Conservation (phyloP, 805 yeast species). For the Priceomyces haplophilus region DNA sequence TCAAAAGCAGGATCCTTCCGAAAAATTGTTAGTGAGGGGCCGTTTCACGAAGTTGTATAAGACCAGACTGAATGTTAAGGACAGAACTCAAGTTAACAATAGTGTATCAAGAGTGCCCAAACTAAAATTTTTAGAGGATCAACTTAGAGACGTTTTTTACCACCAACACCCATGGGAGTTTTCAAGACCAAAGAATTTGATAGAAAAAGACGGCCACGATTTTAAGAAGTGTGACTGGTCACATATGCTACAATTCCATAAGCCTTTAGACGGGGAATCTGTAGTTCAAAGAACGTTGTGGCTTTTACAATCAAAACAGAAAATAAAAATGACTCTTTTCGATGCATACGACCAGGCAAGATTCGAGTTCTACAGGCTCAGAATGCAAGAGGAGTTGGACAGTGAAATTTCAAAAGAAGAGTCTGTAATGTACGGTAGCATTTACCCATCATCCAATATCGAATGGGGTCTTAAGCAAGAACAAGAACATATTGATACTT, state of each 20-base stretch:
- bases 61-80: conserved; percentile 45
- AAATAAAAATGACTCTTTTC: conserved; percentile 31
- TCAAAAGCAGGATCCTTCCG: conserved; percentile 29
- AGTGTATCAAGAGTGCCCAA: conserved; percentile 49
- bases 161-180: conserved; percentile 98
- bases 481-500: conserved; percentile 63
- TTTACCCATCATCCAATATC: conserved; percentile 57
- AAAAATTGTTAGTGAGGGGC: conserved; percentile 17
- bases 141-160: conserved; percentile 75
- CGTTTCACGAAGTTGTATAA: conserved; percentile 28
- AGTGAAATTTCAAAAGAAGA: conserved; percentile 75
- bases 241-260: conserved; percentile 63
- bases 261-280: conserved; percentile 81
- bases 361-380: conserved; percentile 79
- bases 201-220: conserved; percentile 72
- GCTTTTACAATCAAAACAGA: conserved; percentile 26
- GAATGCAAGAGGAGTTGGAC: conserved; percentile 82
- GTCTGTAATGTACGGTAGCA: conserved; percentile 79
- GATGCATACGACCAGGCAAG: conserved; percentile 85
- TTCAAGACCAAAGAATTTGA: conserved; percentile 79
- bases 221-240: conserved; percentile 68
- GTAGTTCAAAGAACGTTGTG: conserved; percentile 46
- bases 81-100: conserved; percentile 36
- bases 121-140: conserved; percentile 69
- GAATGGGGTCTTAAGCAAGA: conserved; percentile 71